Percentiles rank a stretch among this genome's conserved stretches.
phyloP scores from a whole-genome alignment of 176 grass and related monocot species.

The Lolium perenne region DNA sequence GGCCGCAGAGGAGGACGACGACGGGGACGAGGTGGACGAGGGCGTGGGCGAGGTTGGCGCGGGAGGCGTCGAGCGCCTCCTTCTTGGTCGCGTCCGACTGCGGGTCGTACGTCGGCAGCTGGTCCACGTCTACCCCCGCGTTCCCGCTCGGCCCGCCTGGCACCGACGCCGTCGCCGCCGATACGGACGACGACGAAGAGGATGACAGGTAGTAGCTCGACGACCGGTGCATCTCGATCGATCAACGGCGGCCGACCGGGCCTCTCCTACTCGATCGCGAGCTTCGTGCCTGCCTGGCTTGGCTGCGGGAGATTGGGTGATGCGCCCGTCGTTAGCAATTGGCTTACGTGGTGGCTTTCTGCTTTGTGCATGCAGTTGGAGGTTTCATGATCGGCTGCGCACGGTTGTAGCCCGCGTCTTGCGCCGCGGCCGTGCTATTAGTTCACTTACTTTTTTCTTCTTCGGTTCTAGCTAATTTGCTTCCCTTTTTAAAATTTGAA shows the following conservation, averaged over 20 bases:
- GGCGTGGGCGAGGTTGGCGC: slow-evolving; percentile 55
- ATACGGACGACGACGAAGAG: neutral
- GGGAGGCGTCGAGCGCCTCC: slow-evolving; percentile 55
- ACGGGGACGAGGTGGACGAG: slow-evolving; percentile 74
- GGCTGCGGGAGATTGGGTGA: neutral
- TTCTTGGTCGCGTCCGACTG: slow-evolving; percentile 73
- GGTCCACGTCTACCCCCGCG: slow-evolving; percentile 44
- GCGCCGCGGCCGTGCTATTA: slow-evolving; percentile 13
- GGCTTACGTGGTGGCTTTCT: slow-evolving; percentile 15
- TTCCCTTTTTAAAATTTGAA: too few relatives aligned
- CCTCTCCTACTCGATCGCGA: slow-evolving; percentile 15
- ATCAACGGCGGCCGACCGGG: neutral
- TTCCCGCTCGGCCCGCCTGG: slow-evolving; percentile 44
- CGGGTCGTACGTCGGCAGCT: slow-evolving; percentile 70
- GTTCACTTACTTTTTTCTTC: neutral
- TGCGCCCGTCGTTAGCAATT: neutral
- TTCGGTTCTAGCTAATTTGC: too few relatives aligned
- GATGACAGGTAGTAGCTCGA: slow-evolving; percentile 47
- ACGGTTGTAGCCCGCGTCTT: slow-evolving; percentile 31
- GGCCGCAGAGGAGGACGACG: slow-evolving; percentile 66
- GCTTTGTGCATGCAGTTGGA: neutral
- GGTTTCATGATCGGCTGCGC: slow-evolving; percentile 30
- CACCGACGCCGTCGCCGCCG: neutral
- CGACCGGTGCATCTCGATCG: slow-evolving; percentile 51
- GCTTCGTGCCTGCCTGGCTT: neutral